Percentiles rank a stretch among this genome's conserved stretches.
These are phyloP conservation scores for Uncinocarpus reesii DNA, from an alignment of 2,329 filamentous ascomycete genomes.

Conservation along the genomic window DNA sequence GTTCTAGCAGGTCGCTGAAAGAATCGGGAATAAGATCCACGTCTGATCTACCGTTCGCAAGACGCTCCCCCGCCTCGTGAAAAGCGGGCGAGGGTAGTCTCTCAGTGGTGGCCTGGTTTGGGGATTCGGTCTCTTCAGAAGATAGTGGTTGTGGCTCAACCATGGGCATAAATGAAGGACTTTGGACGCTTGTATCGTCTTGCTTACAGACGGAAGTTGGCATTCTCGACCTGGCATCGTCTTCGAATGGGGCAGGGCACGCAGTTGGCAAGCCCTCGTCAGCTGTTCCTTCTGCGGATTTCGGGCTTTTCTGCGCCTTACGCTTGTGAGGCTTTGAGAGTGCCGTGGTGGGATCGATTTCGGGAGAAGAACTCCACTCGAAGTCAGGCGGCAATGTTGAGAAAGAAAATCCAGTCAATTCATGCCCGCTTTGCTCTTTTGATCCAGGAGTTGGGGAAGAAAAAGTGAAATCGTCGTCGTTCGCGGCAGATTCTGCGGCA, in stretches of 20 bases:
- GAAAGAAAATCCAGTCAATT: conserved; percentile 10
- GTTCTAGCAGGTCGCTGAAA: conserved; percentile 35
- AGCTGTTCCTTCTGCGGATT: too few species aligned
- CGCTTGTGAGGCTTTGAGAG: not conserved
- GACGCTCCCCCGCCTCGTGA: not conserved
- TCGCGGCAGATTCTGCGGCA: conserved; percentile 27
- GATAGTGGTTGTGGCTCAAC: not conserved
- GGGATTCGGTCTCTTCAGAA: not conserved
- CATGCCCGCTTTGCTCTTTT: conserved; percentile 15
- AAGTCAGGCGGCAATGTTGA: conserved; percentile 12
- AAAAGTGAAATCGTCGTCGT: conserved; percentile 39
- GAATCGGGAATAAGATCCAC: conserved; percentile 23
- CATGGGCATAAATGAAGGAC: not conserved
- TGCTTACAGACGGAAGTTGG: too few species aligned
- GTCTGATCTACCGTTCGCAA: not conserved
- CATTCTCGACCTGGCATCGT: not conserved
- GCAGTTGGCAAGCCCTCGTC: not conserved
- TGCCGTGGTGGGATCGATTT: not conserved
- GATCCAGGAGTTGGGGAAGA: conserved; percentile 45
- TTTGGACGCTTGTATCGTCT: too few species aligned
- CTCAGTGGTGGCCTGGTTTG: not conserved
- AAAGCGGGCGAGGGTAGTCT: not conserved
- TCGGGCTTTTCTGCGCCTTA: not conserved
- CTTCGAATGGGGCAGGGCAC: not conserved
- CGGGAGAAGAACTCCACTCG: conserved; percentile 13